phyloP scores from a whole-genome alignment of 768 basidiomycete genomes.

The Lactarius sanguifluus region DNA sequence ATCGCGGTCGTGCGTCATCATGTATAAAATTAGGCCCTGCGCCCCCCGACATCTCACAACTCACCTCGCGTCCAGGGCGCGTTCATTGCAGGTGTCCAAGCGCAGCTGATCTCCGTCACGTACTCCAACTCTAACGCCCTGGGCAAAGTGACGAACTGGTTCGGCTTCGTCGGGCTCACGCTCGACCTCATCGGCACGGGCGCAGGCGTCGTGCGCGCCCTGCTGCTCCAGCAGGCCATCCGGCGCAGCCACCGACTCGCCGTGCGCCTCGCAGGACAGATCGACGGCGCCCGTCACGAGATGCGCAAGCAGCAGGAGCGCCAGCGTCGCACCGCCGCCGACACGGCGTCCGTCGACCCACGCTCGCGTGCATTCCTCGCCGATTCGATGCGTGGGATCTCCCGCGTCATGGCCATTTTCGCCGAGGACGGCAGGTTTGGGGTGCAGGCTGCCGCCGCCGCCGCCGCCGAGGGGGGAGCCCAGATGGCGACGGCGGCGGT shows the following conservation, averaged over 20 bases:
- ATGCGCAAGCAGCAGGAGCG: constrained; percentile 8
- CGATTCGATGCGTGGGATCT: constrained; percentile 5
- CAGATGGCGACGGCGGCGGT: background rate
- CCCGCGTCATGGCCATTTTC: constrained; percentile 8
- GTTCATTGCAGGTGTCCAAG: constrained; percentile 30
- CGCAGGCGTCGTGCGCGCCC: constrained; percentile 23
- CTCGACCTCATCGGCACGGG: constrained; percentile 29
- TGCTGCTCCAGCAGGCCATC: constrained; percentile 18
- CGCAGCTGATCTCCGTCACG: constrained; percentile 17
- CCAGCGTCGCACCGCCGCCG: background rate
- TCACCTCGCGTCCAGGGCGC: constrained; percentile 14
- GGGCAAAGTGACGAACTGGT: constrained; percentile 19
- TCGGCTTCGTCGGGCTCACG: constrained; percentile 28
- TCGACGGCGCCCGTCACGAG: constrained; percentile 22
- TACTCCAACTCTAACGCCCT: background rate
- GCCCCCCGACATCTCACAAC: background rate
- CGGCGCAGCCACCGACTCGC: constrained; percentile 20
- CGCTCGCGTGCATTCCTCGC: constrained; percentile 1
- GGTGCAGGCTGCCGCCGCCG: background rate
- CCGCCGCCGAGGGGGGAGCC: background rate
- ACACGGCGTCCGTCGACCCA: background rate
- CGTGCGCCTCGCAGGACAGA: constrained; percentile 10
- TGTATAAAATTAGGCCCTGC: background rate
- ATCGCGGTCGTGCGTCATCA: constrained; percentile 19
- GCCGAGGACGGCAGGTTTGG: constrained; percentile 18